Percentiles rank a stretch among this genome's conserved stretches.
phyloP scores from a whole-genome alignment of 139 green algal species.

The Chlamydomonas sphaeroides region DNA sequence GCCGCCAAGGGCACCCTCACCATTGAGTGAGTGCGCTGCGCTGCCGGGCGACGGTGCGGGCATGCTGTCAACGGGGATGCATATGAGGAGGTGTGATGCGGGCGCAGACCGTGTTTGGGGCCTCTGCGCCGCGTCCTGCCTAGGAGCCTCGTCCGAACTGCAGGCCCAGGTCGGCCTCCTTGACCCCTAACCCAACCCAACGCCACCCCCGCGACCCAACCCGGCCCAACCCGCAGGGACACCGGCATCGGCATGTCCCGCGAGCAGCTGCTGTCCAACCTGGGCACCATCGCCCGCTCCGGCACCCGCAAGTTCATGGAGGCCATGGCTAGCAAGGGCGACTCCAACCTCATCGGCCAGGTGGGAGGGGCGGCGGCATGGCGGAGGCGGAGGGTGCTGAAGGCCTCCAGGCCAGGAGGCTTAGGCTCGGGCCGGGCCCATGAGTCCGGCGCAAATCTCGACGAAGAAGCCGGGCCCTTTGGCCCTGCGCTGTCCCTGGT shows the following conservation, averaged over 20 bases:
- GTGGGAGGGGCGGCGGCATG: constrained; percentile 29
- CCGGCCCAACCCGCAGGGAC: constrained; percentile 64
- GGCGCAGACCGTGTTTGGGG: too few species aligned
- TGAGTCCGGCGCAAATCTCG: too few species aligned
- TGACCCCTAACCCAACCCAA: neutral
- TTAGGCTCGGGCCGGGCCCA: too few species aligned
- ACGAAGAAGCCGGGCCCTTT: too few species aligned
- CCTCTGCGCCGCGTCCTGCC: too few species aligned
- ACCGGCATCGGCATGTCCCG: constrained; percentile 95
- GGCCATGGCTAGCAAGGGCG: constrained; percentile 77
- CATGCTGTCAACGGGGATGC: too few species aligned
- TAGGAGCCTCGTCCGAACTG: too few species aligned
- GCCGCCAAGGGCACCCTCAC: constrained; percentile 84
- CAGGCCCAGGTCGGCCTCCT: neutral
- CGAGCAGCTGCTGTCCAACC: constrained; percentile 90
- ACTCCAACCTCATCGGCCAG: constrained; percentile 93
- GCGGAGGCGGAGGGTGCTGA: neutral
- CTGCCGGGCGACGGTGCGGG: too few species aligned
- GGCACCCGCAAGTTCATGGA: constrained; percentile 99
- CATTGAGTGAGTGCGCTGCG: constrained; percentile 82
- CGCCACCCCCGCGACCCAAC: neutral
- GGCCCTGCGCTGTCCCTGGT: too few species aligned
- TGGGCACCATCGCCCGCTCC: constrained; percentile 97
- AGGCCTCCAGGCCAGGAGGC: too few species aligned
- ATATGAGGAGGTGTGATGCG: too few species aligned